Evolutionary conservation across 163 green algal species (phyloP).

Genomic region (Trebouxia gelatinosa): DNA sequence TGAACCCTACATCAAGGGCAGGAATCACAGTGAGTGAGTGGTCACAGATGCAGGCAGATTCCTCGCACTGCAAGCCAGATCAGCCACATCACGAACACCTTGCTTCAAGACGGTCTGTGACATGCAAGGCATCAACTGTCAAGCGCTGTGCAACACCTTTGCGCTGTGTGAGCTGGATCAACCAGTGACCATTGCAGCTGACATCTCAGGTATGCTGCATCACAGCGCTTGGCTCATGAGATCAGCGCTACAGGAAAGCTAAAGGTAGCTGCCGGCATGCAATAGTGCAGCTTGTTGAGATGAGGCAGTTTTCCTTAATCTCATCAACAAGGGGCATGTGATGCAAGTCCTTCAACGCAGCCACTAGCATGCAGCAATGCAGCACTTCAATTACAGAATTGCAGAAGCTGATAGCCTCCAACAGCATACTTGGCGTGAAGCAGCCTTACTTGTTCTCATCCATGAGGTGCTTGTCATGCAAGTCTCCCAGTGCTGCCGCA

Average conservation of each 20-base stretch:
- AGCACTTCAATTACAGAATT: background rate
- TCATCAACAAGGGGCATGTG: background rate
- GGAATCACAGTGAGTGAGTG: slow-evolving; percentile 3
- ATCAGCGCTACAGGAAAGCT: no score
- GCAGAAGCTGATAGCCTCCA: background rate
- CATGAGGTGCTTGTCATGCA: slow-evolving; percentile 52
- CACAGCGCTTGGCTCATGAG: no score
- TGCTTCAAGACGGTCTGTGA: background rate
- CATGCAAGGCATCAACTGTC: background rate
- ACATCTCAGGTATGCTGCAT: no score
- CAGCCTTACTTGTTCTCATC: slow-evolving; percentile 58
- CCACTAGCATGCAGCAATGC: background rate
- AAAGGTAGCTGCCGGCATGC: no score
- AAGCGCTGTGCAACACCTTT: background rate
- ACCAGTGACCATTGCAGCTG: no score
- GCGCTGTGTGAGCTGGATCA: background rate
- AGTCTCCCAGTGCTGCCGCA: slow-evolving; percentile 57
- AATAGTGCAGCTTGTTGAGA: background rate
- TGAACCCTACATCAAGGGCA: slow-evolving; percentile 39
- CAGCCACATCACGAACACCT: background rate
- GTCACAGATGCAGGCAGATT: background rate
- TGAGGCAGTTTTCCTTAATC: background rate
- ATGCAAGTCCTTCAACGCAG: background rate
- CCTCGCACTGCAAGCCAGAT: background rate
- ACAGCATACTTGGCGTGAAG: background rate